A percentile compares a stretch with the other conserved stretches of the same genome.
phyloP scores from a whole-genome alignment of 306 rosid species.

The Biancaea sappan region DNA sequence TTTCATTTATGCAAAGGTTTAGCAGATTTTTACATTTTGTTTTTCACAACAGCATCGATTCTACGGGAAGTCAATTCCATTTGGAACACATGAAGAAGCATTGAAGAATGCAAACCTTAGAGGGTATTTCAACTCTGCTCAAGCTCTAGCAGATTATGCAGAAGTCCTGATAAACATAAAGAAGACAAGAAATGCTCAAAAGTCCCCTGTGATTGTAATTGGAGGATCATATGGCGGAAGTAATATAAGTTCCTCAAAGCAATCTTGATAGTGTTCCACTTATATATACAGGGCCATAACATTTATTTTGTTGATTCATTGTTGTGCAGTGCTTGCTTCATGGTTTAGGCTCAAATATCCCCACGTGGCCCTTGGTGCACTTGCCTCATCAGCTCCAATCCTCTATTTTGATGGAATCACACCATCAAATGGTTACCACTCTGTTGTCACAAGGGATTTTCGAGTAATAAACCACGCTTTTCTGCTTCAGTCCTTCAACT shows the following conservation, averaged over 20 bases:
- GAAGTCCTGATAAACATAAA: slow-evolving; percentile 54
- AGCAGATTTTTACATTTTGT: neutral
- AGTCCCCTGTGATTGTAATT: slow-evolving; percentile 68
- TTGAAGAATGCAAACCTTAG: too few species aligned
- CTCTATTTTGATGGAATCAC: too few species aligned
- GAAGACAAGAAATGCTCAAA: slow-evolving; percentile 38
- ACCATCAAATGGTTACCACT: slow-evolving; percentile 53
- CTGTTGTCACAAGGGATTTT: slow-evolving; percentile 60
- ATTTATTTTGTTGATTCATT: too few species aligned
- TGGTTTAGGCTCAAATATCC: too few species aligned
- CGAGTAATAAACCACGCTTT: slow-evolving; percentile 44
- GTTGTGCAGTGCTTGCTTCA: too few species aligned
- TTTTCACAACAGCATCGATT: slow-evolving; percentile 43
- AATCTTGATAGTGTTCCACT: too few species aligned
- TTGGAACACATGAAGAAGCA: too few species aligned
- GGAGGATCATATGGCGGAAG: slow-evolving; percentile 96
- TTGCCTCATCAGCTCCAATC: too few species aligned
- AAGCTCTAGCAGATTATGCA: slow-evolving; percentile 89
- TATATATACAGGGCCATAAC: too few species aligned
- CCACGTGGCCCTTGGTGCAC: too few species aligned
- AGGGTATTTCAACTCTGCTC: too few species aligned
- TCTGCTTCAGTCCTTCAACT: neutral
- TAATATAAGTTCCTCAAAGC: slow-evolving; percentile 43
- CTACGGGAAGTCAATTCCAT: too few species aligned
- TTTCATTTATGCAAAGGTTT: neutral